These are phyloP conservation scores for Nannochloropsis oceanica DNA, from an alignment of 108 stramenopile genomes.

Conservation along the genomic window DNA sequence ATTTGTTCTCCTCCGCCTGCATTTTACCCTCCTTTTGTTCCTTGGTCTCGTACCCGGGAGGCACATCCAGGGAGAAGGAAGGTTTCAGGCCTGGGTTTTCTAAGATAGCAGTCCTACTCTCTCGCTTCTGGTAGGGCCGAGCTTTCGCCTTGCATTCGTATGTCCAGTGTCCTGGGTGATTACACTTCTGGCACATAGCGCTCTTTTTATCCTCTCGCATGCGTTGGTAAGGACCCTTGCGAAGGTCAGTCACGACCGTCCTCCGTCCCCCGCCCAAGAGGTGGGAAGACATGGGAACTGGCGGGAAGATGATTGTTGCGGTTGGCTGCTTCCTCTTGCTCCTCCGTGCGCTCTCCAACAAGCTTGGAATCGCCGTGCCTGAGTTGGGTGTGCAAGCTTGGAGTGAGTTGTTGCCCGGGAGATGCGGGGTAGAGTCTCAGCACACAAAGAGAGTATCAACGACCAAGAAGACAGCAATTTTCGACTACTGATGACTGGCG, in stretches of 20 bases:
- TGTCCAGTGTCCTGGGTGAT: not conserved
- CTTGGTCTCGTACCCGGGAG: not conserved
- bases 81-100: not conserved
- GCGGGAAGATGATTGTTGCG: too few species aligned
- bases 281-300: not conserved
- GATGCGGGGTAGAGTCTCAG: too few species aligned
- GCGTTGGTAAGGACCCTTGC: not conserved
- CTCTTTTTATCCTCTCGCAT: not conserved
- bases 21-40: not conserved
- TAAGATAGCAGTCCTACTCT: not conserved
- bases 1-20: not conserved
- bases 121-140: not conserved
- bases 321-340: too few species aligned
- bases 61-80: not conserved
- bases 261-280: not conserved
- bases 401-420: too few species aligned
- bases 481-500: too few species aligned
- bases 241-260: not conserved
- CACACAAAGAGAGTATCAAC: too few species aligned
- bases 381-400: too few species aligned
- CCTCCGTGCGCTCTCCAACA: too few species aligned
- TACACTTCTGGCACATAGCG: not conserved
- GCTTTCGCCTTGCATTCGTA: not conserved
- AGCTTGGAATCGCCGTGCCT: too few species aligned
- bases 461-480: too few species aligned